Conservation (phyloP, 2,329 filamentous ascomycete species). For the Aurifilum marmelostoma region DNA sequence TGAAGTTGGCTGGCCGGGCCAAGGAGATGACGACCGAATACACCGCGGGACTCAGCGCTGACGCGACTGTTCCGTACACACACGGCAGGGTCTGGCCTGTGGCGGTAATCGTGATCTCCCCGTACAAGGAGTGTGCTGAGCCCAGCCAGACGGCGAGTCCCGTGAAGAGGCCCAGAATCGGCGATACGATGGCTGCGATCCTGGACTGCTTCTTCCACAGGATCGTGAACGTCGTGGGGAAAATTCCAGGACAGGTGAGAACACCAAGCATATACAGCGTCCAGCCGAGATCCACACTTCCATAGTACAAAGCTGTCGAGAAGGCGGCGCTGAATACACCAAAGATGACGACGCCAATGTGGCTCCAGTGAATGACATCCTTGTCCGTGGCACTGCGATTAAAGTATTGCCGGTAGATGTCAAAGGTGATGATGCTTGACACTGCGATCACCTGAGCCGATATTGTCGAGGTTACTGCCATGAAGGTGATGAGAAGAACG, state of each 20-base stretch:
- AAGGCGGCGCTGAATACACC: conserved; percentile 55
- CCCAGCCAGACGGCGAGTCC: conserved; percentile 58
- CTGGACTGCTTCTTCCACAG: conserved; percentile 55
- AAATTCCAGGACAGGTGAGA: conserved; percentile 56
- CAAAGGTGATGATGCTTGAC: conserved; percentile 57
- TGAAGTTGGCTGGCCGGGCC: conserved; percentile 28
- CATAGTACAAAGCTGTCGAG: conserved; percentile 56
- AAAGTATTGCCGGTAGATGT: conserved; percentile 56
- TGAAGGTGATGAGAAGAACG: conserved; percentile 71
- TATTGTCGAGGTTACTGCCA: conserved; percentile 70
- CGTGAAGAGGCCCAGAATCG: conserved; percentile 51
- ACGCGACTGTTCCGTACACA: conserved; percentile 56
- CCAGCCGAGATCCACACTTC: conserved; percentile 57
- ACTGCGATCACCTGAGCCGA: conserved; percentile 58
- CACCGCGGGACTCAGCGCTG: conserved; percentile 39
- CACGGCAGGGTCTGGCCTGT: conserved; percentile 55
- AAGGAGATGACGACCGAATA: conserved; percentile 29
- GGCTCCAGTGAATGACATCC: conserved; percentile 55
- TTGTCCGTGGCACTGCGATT: conserved; percentile 49
- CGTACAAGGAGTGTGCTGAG: conserved; percentile 49
- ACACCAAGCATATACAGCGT: conserved; percentile 59
- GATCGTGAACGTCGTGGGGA: conserved; percentile 57
- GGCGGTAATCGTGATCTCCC: conserved; percentile 49
- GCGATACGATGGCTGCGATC: conserved; percentile 52
- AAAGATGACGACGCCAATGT: conserved; percentile 57